Evolutionary conservation across 163 green algal genomes (phyloP).

Genomic region (Picocystis sp.): DNA sequence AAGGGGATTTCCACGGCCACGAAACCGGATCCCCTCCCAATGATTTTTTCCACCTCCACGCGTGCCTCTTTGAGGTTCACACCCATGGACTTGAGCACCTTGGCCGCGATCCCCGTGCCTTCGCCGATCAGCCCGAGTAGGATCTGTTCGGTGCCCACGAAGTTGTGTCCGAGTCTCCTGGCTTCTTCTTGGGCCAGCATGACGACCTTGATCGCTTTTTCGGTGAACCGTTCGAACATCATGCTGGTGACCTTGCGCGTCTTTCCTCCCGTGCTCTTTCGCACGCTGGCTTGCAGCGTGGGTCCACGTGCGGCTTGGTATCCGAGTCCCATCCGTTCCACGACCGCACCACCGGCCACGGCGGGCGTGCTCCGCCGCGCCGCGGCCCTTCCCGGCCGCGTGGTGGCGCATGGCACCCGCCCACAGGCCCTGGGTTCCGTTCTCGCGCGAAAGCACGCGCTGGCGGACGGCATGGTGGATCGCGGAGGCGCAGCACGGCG

Average conservation of each 20-base stretch:
- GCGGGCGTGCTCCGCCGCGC: no score
- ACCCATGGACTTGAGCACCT: slow-evolving; percentile 94
- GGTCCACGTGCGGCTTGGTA: no score
- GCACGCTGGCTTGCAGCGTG: no score
- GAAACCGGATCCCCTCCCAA: slow-evolving; percentile 13
- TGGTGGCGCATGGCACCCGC: no score
- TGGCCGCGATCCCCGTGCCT: slow-evolving; percentile 91
- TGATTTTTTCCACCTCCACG: slow-evolving; percentile 26
- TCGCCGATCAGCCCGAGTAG: slow-evolving; percentile 59
- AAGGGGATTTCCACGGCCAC: slow-evolving; percentile 36
- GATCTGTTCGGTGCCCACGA: slow-evolving; percentile 54
- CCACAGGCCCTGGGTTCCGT: no score
- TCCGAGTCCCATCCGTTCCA: no score
- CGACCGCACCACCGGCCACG: no score
- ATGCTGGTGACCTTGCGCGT: slow-evolving; percentile 2
- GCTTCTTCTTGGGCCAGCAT: slow-evolving; percentile 61
- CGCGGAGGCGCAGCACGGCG: no score
- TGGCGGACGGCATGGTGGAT: no score
- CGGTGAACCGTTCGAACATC: slow-evolving; percentile 54
- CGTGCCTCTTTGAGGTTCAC: slow-evolving; percentile 32
- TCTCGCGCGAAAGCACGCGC: no score
- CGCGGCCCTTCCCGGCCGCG: no score
- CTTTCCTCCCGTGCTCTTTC: no score
- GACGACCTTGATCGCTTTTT: slow-evolving; percentile 57
- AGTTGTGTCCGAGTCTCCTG: slow-evolving; percentile 26